These are phyloP conservation scores for Sphagnum tenellum DNA, from an alignment of 225 moss, liverwort and hornwort genomes.

Conservation along the genomic window DNA sequence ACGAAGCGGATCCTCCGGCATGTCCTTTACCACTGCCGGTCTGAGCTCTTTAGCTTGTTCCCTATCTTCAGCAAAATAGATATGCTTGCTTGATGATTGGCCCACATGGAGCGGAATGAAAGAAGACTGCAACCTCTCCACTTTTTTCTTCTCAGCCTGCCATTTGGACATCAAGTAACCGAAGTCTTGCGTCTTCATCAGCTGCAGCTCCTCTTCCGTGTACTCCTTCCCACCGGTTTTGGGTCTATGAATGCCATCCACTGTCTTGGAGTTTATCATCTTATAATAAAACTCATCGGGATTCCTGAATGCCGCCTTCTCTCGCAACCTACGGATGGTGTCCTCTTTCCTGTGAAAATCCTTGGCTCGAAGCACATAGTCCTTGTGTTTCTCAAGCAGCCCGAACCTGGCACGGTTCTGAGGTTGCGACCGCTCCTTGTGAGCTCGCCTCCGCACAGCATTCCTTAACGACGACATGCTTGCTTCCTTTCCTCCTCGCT, in stretches of 20 bases:
- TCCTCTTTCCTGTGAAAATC: constrained; percentile 89
- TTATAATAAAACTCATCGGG: constrained; percentile 96
- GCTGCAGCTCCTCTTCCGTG: constrained; percentile 55
- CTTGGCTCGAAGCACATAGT: constrained; percentile 89
- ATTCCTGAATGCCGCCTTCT: constrained; percentile 81
- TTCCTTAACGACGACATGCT: constrained; percentile 79
- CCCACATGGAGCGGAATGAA: constrained; percentile 29
- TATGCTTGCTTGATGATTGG: constrained; percentile 35
- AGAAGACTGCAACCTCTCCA: constrained; percentile 51
- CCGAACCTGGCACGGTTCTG: constrained; percentile 61
- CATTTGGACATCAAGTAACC: constrained; percentile 66
- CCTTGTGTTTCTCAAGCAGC: constrained; percentile 95
- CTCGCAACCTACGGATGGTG: constrained; percentile 47
- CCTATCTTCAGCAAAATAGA: constrained; percentile 66
- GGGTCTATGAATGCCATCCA: constrained; percentile 62
- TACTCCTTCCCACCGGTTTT: constrained; percentile 46
- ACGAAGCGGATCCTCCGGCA: constrained; percentile 19
- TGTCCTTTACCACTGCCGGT: constrained; percentile 14
- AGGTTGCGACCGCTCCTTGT: constrained; percentile 96
- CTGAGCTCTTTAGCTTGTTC: constrained; percentile 30
- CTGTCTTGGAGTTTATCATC: constrained; percentile 71
- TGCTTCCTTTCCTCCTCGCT: neutral
- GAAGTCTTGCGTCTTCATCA: constrained; percentile 74
- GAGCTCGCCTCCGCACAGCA: constrained; percentile 75
- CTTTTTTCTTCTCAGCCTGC: constrained; percentile 82